Evolutionary conservation across 2,329 filamentous ascomycete species (phyloP).

Genomic region (Sclerotinia nivalis): DNA sequence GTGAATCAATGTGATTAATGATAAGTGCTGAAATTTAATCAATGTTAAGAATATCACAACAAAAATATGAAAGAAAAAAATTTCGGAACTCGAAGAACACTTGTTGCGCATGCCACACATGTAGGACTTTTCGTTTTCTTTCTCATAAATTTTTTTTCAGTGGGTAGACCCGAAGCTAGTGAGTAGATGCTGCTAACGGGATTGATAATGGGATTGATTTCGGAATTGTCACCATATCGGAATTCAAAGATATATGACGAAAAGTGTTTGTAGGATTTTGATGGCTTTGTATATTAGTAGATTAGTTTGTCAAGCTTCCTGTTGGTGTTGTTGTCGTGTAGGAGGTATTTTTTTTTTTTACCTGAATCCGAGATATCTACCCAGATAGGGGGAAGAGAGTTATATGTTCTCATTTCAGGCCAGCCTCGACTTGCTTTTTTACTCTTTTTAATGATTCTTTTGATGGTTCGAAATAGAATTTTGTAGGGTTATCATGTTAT

Average conservation of each 20-base stretch:
- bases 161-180: constrained; percentile 2
- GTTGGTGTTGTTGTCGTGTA: neutral
- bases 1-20: too few species aligned
- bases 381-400: neutral
- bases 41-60: neutral
- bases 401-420: neutral
- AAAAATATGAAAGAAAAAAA: neutral
- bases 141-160: neutral
- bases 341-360: neutral
- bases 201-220: neutral
- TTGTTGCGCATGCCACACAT: neutral
- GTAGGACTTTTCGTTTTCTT: neutral
- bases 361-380: neutral
- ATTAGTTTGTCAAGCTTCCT: neutral
- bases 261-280: neutral
- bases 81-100: neutral
- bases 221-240: neutral
- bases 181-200: too few species aligned
- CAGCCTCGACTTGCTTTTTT: too few species aligned
- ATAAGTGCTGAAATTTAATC: neutral
- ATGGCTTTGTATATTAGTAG: neutral
- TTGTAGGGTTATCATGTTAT: neutral
- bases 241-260: neutral
- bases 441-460: too few species aligned
- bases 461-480: too few species aligned